phyloP scores from a whole-genome alignment of 1,284 basidiomycete genomes.

The Apiotrichum domesticum region DNA sequence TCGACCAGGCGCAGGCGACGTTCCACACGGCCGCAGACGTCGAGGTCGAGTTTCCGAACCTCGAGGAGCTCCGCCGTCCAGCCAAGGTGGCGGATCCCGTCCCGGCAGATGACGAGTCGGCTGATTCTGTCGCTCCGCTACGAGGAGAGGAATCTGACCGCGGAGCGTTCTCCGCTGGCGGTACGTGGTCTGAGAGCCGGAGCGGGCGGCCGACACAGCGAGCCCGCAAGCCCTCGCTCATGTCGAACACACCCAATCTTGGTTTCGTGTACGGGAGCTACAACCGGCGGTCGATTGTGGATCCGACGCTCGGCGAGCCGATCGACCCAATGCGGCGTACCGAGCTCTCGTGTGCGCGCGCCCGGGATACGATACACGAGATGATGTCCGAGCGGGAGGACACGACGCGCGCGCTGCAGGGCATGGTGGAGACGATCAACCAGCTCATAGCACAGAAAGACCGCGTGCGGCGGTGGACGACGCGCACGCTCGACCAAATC shows the following conservation, averaged over 20 bases:
- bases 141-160: neutral
- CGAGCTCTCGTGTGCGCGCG: constrained; percentile 19
- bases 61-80: constrained; percentile 10
- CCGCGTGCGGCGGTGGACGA: constrained; percentile 23
- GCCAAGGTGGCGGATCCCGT: neutral
- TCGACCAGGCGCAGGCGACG: constrained; percentile 26
- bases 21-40: constrained; percentile 26
- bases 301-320: constrained; percentile 18
- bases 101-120: neutral
- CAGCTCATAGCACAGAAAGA: constrained; percentile 26
- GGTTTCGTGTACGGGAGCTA: constrained; percentile 19
- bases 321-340: constrained; percentile 29
- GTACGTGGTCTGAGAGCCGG: neutral
- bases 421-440: constrained; percentile 23
- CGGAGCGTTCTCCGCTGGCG: neutral
- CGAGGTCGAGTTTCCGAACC: constrained; percentile 21
- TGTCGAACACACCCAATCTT: constrained; percentile 11
- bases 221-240: neutral
- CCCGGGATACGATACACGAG: neutral
- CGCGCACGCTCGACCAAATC: constrained; percentile 14
- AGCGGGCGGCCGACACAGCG: neutral
- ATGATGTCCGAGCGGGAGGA: constrained; percentile 8
- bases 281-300: constrained; percentile 27
- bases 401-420: constrained; percentile 13
- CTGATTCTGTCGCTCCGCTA: constrained; percentile 6